phyloP scores from a whole-genome alignment of 2,329 filamentous ascomycete genomes.

The Penicillium sp. region DNA sequence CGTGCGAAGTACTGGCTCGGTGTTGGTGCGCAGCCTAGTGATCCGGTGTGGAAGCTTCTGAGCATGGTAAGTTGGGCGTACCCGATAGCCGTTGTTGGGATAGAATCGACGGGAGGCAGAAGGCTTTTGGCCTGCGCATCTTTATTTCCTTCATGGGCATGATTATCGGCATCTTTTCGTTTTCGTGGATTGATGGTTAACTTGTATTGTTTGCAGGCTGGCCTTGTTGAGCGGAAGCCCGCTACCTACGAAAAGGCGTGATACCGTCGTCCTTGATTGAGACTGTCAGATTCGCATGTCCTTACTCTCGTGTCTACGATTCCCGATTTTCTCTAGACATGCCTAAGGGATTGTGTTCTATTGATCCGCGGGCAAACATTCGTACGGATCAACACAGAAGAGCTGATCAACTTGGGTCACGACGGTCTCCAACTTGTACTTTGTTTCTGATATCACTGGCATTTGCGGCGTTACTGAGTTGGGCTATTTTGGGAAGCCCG shows the following conservation, averaged over 20 bases:
- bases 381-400: background rate
- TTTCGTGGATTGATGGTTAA: constrained; percentile 1
- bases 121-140: background rate
- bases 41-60: constrained; percentile 81
- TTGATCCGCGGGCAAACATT: background rate
- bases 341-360: background rate
- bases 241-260: constrained; percentile 21
- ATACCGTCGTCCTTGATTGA: constrained; percentile 1
- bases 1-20: constrained; percentile 94
- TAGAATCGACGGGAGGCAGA: background rate
- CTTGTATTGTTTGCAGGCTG: constrained; percentile 24
- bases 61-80: constrained; percentile 59
- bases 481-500: constrained; percentile 12
- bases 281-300: background rate
- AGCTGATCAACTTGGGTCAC: background rate
- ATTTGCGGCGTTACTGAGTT: constrained; percentile 23
- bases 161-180: background rate
- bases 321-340: background rate
- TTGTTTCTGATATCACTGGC: constrained; percentile 16
- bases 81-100: background rate
- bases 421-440: constrained; percentile 1
- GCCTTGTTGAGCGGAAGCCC: constrained; percentile 32
- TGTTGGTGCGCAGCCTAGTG: constrained; percentile 90
- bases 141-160: background rate
- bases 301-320: background rate